Conservation (phyloP, 495 filamentous ascomycete genomes). For the Penicillium pulvis region DNA sequence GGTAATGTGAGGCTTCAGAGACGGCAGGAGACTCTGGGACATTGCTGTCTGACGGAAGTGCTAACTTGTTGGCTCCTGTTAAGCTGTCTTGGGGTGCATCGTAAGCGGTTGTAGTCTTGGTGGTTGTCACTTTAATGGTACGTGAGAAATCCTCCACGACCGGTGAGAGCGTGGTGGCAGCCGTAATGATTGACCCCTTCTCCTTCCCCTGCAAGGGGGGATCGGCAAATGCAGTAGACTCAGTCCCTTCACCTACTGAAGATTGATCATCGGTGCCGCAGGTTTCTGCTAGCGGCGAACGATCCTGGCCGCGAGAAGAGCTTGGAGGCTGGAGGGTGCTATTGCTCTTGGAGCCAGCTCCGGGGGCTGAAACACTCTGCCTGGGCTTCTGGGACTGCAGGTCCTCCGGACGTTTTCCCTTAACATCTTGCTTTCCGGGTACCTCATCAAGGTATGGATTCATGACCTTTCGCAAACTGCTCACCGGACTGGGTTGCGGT, state of each 20-base stretch:
- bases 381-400: conserved; percentile 28
- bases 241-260: conserved; percentile 20
- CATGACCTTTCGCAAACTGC: conserved; percentile 88
- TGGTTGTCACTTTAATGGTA: conserved; percentile 20
- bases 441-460: conserved; percentile 68
- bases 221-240: conserved; percentile 23
- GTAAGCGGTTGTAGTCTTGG: conserved; percentile 12
- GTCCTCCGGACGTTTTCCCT: conserved; percentile 27
- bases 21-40: conserved; percentile 35
- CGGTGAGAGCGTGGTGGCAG: conserved; percentile 31
- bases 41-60: conserved; percentile 21
- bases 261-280: conserved; percentile 50
- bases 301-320: conserved; percentile 36
- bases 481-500: conserved; percentile 70
- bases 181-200: conserved; percentile 22
- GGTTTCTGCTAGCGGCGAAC: conserved; percentile 53
- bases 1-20: conserved; percentile 47
- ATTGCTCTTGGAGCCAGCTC: conserved; percentile 24
- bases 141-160: conserved; percentile 37
- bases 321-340: conserved; percentile 32
- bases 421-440: conserved; percentile 22
- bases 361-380: conserved; percentile 28
- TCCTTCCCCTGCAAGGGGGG: conserved; percentile 26
- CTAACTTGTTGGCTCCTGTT: conserved; percentile 27
- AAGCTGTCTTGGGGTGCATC: conserved; percentile 25